Conservation (phyloP, 345 rosid species). For the Linum tenue region DNA sequence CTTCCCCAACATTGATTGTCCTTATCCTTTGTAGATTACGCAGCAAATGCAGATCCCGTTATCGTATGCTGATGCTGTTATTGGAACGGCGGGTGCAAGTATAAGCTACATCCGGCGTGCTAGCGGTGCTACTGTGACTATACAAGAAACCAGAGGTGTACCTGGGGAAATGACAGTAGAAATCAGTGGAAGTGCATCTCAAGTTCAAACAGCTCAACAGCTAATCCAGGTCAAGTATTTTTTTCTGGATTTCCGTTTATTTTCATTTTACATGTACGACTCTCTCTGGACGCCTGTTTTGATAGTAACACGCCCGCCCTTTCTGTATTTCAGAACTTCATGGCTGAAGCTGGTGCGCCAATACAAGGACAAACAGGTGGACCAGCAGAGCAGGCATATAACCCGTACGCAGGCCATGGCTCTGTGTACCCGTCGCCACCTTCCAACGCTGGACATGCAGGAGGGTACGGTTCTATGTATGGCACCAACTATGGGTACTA, state of each 20-base stretch:
- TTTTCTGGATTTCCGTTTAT: not conserved
- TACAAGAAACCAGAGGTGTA: constrained; percentile 91
- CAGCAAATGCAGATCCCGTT: constrained; percentile 94
- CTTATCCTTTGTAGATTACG: constrained; percentile 45
- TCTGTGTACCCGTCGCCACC: constrained; percentile 75
- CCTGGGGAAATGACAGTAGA: constrained; percentile 99
- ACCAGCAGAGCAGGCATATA: constrained; percentile 70
- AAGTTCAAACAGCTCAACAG: constrained; percentile 98
- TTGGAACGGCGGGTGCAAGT: constrained; percentile 88
- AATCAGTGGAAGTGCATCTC: constrained; percentile 90
- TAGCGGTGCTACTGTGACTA: constrained; percentile 94
- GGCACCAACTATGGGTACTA: constrained; percentile 72
- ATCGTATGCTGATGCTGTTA: constrained; percentile 94
- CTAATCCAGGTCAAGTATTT: constrained; percentile 65
- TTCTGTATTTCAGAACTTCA: constrained; percentile 66
- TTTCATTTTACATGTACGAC: not conserved
- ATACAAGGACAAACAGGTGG: constrained; percentile 44
- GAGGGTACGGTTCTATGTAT: constrained; percentile 64
- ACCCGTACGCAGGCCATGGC: constrained; percentile 71
- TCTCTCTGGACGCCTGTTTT: not conserved
- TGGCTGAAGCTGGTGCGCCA: constrained; percentile 78
- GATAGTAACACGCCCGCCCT: not conserved
- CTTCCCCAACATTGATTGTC: not conserved
- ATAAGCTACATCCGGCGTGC: constrained; percentile 94
- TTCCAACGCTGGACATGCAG: constrained; percentile 52